Evolutionary conservation across 164 flowering plant species (phyloP).

Genomic region (Echeveria elegans): DNA sequence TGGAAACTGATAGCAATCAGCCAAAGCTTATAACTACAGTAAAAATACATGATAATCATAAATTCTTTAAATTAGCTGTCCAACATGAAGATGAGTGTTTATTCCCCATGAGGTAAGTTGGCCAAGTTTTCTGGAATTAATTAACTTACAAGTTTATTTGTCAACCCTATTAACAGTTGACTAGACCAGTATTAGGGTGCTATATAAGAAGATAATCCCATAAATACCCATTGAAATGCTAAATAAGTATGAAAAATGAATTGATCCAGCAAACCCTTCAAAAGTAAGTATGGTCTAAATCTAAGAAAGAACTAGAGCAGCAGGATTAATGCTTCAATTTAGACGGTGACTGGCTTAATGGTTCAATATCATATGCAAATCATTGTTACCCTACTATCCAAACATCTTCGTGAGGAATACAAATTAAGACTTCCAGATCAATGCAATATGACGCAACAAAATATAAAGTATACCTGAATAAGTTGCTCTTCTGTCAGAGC

Average conservation of each 20-base stretch:
- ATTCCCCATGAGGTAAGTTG: neutral
- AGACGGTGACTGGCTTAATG: neutral
- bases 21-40: neutral
- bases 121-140: neutral
- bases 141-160: neutral
- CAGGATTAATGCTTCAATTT: neutral
- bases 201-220: neutral
- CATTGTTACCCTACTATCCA: neutral
- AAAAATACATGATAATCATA: neutral
- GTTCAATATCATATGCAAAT: neutral
- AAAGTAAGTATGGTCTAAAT: neutral
- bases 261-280: no score
- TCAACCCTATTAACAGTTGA: neutral
- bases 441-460: neutral
- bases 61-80: neutral
- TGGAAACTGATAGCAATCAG: constrained; percentile 5
- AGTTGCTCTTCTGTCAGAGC: constrained; percentile 95
- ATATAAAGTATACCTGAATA: constrained; percentile 50
- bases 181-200: neutral
- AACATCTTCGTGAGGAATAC: neutral
- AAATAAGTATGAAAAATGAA: no score
- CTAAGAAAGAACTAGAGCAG: neutral
- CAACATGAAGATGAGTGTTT: neutral
- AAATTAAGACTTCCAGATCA: neutral
- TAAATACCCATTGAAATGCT: no score